These are phyloP conservation scores for Scedosporium aurantiacum DNA, from an alignment of 2,329 filamentous ascomycete species.

Conservation along the genomic window DNA sequence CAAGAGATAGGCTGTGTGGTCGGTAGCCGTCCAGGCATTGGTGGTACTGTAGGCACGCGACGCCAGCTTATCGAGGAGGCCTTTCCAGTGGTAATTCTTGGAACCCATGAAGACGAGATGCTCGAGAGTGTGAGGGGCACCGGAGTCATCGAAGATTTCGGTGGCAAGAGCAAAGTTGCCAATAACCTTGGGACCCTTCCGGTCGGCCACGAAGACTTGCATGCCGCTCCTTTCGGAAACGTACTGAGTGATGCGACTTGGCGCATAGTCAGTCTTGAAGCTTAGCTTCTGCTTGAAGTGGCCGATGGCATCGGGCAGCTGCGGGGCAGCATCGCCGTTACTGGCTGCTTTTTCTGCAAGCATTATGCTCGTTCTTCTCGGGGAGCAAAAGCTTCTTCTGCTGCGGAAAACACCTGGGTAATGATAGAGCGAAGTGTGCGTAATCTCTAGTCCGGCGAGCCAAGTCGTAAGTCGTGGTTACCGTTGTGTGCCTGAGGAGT, in stretches of 20 bases:
- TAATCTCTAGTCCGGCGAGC: too few species aligned
- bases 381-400: too few species aligned
- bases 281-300: constrained; percentile 22
- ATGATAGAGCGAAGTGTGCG: too few species aligned
- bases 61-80: constrained; percentile 85
- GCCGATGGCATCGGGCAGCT: not conserved
- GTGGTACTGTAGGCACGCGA: constrained; percentile 88
- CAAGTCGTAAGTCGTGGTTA: too few species aligned
- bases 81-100: constrained; percentile 87
- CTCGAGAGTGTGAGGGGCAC: constrained; percentile 78
- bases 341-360: not conserved
- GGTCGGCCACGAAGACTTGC: constrained; percentile 84
- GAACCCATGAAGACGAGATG: constrained; percentile 84
- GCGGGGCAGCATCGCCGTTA: not conserved
- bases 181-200: constrained; percentile 86
- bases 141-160: constrained; percentile 95
- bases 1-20: constrained; percentile 92
- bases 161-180: constrained; percentile 94
- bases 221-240: constrained; percentile 89
- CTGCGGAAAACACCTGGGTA: too few species aligned
- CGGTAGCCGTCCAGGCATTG: constrained; percentile 94
- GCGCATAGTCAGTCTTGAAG: constrained; percentile 84
- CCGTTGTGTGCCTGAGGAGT: too few species aligned
- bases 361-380: not conserved
- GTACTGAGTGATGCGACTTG: constrained; percentile 85